phyloP scores from a whole-genome alignment of 306 rosid genomes.

The Dalbergia cultrata region DNA sequence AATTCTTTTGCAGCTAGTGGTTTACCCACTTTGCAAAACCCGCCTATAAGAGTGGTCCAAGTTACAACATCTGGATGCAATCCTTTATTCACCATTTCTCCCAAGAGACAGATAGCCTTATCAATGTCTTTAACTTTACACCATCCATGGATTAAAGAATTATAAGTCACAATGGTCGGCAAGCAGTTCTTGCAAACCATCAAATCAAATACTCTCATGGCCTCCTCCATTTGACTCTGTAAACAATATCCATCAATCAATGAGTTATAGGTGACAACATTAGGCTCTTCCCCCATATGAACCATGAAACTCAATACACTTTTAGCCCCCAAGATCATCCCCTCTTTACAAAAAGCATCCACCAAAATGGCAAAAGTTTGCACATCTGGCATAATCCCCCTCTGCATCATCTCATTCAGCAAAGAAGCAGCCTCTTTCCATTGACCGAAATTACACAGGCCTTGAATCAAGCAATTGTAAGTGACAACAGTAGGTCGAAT shows the following conservation, averaged over 20 bases:
- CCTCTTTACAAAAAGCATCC: conserved; percentile 24
- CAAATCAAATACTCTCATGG: conserved; percentile 19
- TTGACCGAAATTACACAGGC: conserved; percentile 26
- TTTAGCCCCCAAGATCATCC: conserved; percentile 28
- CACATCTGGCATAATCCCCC: conserved; percentile 3
- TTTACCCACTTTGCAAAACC: conserved; percentile 9
- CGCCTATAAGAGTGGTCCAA: conserved; percentile 38
- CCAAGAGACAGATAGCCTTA: conserved; percentile 45
- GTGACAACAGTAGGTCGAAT: conserved; percentile 22
- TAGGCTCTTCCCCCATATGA: conserved; percentile 31
- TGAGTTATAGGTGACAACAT: conserved; percentile 33
- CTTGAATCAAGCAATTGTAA: conserved; percentile 41
- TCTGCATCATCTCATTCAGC: conserved; percentile 22
- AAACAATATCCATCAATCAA: conserved; percentile 27
- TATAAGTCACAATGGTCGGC: conserved; percentile 43
- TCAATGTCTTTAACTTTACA: conserved; percentile 37
- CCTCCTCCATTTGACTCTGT: conserved; percentile 20
- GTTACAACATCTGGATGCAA: conserved; percentile 46
- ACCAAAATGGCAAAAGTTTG: not conserved
- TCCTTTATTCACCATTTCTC: conserved; percentile 17
- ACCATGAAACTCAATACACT: not conserved
- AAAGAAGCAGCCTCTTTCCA: conserved; percentile 36
- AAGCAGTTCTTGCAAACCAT: conserved; percentile 27
- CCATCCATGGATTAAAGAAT: conserved; percentile 43
- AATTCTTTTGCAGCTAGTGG: conserved; percentile 12